Conservation (phyloP, 176 grass and related monocot genomes). For the Urochloa ruziziensis region DNA sequence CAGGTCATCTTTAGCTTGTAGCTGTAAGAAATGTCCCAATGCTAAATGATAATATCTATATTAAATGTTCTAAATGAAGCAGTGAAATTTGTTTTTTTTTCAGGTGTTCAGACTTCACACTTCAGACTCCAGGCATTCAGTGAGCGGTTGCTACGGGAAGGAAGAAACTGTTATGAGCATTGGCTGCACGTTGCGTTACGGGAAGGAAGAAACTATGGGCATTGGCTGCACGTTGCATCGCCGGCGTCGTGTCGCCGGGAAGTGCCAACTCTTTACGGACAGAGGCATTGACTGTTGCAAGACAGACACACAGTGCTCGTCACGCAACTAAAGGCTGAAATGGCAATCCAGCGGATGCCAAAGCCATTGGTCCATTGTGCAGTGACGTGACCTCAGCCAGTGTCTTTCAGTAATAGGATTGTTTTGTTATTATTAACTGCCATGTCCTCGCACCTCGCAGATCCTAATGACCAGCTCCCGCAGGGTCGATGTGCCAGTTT, state of each 20-base stretch:
- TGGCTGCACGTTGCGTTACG: too few species aligned
- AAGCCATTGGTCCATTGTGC: neutral
- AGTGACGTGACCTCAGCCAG: neutral
- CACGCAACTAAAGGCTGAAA: neutral
- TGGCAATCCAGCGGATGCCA: neutral
- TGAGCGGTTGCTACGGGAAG: too few species aligned
- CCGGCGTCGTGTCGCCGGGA: neutral
- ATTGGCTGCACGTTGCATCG: conserved; percentile 20
- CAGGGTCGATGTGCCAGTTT: neutral
- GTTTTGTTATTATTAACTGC: neutral
- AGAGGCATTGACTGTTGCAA: neutral
- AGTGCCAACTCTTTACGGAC: neutral
- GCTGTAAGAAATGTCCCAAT: neutral
- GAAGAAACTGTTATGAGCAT: neutral
- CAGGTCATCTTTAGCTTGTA: too few species aligned
- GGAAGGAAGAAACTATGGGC: too few species aligned
- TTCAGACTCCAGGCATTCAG: too few species aligned
- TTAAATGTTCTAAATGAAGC: neutral
- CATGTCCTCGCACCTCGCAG: neutral
- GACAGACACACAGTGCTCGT: neutral
- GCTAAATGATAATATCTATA: neutral
- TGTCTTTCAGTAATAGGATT: neutral
- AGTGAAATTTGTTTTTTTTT: neutral
- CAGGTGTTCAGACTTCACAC: neutral
- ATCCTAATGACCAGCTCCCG: neutral